Conservation (phyloP, 2,329 filamentous ascomycete species). For the Beauveria caledonica region DNA sequence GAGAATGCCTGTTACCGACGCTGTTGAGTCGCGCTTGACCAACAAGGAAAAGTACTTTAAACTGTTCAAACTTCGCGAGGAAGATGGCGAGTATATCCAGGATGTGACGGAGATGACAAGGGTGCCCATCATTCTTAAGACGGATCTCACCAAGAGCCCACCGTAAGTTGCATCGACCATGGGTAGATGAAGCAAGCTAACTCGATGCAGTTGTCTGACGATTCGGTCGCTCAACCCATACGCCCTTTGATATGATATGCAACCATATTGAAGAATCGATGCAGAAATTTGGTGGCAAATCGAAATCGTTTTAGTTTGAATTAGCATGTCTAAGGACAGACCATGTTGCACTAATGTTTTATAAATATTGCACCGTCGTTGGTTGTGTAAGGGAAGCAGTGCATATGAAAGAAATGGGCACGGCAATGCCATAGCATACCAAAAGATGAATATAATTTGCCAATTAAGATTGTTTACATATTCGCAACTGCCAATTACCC, state of each 20-base stretch:
- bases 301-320: conserved; percentile 8
- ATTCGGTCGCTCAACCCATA: conserved; percentile 77
- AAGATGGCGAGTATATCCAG: conserved; percentile 93
- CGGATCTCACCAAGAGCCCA: conserved; percentile 95
- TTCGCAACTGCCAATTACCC: too few species aligned
- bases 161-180: conserved; percentile 65
- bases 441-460: conserved; percentile 7
- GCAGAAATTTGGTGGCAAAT: not conserved
- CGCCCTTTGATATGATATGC: conserved; percentile 41
- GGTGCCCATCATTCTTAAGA: conserved; percentile 96
- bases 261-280: not conserved
- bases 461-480: not conserved
- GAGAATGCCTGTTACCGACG: conserved; percentile 70
- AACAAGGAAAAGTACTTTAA: conserved; percentile 96
- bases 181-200: not conserved
- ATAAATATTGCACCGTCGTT: conserved; percentile 7
- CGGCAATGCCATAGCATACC: not conserved
- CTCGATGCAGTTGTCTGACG: conserved; percentile 59
- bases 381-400: not conserved
- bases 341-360: conserved; percentile 7
- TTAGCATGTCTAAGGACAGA: not conserved
- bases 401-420: not conserved
- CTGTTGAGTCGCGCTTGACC: conserved; percentile 68
- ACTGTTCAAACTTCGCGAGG: conserved; percentile 81
- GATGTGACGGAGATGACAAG: conserved; percentile 97